phyloP scores from a whole-genome alignment of 1,139 yeast species.

The Zygotorulaspora mrakii region DNA sequence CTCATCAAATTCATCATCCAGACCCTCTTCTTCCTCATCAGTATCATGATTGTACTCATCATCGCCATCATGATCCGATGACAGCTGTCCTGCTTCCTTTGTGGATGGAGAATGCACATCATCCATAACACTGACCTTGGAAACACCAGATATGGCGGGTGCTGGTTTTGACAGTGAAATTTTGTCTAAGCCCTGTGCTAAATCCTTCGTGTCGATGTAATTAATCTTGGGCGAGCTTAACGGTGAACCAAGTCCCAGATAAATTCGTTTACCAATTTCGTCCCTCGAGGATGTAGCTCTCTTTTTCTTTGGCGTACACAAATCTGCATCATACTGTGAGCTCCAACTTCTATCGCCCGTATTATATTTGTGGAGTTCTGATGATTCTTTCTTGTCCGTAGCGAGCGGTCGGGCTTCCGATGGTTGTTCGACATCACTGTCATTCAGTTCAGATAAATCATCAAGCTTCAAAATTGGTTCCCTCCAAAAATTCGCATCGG shows the following conservation, averaged over 20 bases:
- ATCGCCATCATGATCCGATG: too few relatives aligned
- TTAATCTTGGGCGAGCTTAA: constrained; percentile 30
- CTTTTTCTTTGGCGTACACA: constrained; percentile 11
- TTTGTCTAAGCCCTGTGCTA: constrained; percentile 11
- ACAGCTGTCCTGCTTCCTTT: background rate
- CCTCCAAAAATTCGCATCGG: constrained; percentile 91
- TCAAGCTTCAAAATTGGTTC: constrained; percentile 65
- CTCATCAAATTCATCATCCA: constrained; percentile 30
- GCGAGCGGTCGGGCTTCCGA: constrained; percentile 13
- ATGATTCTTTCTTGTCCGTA: constrained; percentile 5
- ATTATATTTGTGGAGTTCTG: constrained; percentile 7
- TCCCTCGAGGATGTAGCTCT: constrained; percentile 15
- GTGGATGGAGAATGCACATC: constrained; percentile 17
- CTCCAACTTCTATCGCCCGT: background rate
- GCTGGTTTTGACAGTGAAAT: constrained; percentile 20
- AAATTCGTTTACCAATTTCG: constrained; percentile 32
- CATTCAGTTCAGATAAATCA: constrained; percentile 37
- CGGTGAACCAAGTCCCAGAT: constrained; percentile 35
- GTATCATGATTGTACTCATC: constrained; percentile 12
- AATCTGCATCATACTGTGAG: background rate
- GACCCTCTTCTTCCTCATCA: constrained; percentile 16
- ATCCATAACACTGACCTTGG: constrained; percentile 27
- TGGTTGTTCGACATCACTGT: constrained; percentile 29
- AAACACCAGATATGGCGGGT: constrained; percentile 21
- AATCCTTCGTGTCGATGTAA: constrained; percentile 9